Conservation (phyloP, 176 grass and related monocot species). For the Canna indica region DNA sequence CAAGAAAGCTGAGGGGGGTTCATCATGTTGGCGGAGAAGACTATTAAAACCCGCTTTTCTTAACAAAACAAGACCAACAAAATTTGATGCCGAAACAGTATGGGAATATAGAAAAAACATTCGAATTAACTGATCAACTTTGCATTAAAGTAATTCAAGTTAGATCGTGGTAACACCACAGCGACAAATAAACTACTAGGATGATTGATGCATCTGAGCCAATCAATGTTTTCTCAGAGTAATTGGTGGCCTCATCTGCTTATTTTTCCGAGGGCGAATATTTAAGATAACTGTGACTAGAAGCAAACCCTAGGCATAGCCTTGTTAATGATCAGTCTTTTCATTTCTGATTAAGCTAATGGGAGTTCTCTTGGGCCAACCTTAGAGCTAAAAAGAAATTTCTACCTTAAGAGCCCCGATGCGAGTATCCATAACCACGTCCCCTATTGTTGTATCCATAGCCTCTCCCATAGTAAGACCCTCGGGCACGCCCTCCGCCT, state of each 20-base stretch:
- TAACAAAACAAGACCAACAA: no score
- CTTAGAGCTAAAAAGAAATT: no score
- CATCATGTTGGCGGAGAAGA: no score
- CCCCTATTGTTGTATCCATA: conserved; percentile 36
- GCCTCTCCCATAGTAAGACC: conserved; percentile 46
- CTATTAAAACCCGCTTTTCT: no score
- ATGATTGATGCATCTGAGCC: not conserved
- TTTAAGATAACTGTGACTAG: not conserved
- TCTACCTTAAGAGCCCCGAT: conserved; percentile 29
- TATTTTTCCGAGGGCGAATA: not conserved
- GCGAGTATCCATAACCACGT: conserved; percentile 28
- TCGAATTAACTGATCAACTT: no score
- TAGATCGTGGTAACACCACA: no score
- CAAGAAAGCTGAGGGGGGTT: no score
- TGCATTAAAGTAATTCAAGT: no score
- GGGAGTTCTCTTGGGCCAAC: not conserved
- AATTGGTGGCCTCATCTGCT: not conserved
- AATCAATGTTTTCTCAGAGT: not conserved
- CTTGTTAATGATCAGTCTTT: not conserved
- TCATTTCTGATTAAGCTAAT: not conserved
- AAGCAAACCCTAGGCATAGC: not conserved
- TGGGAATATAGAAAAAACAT: no score
- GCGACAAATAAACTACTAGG: not conserved
- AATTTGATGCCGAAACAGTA: no score
- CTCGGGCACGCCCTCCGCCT: conserved; percentile 40